Evolutionary conservation across 495 filamentous ascomycete genomes (phyloP).

Genomic region (Bombardia bombarda): DNA sequence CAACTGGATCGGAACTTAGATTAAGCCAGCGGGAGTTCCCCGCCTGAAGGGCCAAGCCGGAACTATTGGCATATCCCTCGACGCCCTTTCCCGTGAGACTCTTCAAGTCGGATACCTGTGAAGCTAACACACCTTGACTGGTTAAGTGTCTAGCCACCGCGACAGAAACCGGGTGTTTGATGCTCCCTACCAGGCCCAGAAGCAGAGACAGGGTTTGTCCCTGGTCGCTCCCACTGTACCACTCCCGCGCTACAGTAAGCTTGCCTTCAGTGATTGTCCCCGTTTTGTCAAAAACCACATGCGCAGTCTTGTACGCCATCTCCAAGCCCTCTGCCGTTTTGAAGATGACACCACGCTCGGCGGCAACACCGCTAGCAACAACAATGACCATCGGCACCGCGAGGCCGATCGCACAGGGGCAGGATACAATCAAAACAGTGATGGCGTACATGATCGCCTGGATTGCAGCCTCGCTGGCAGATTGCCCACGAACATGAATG

Average conservation of each 20-base stretch:
- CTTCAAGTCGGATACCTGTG: constrained; percentile 31
- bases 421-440: constrained; percentile 67
- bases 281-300: constrained; percentile 82
- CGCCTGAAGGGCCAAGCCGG: constrained; percentile 32
- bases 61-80: constrained; percentile 10
- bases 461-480: constrained; percentile 42
- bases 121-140: constrained; percentile 18
- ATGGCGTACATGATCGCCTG: constrained; percentile 69
- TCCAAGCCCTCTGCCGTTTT: constrained; percentile 60
- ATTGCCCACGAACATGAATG: constrained; percentile 30
- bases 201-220: constrained; percentile 14
- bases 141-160: constrained; percentile 47
- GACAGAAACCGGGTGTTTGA: constrained; percentile 62
- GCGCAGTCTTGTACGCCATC: constrained; percentile 49
- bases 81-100: constrained; percentile 43
- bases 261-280: constrained; percentile 65
- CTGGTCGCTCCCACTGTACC: constrained; percentile 18
- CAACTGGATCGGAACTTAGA: constrained; percentile 23
- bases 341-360: constrained; percentile 61
- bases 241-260: constrained; percentile 39
- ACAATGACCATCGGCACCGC: constrained; percentile 78
- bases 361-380: constrained; percentile 60
- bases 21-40: constrained; percentile 61
- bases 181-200: constrained; percentile 36
- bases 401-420: constrained; percentile 74